Conservation (phyloP, 2,329 filamentous ascomycete species). For the Lasiodiplodia citricola region DNA sequence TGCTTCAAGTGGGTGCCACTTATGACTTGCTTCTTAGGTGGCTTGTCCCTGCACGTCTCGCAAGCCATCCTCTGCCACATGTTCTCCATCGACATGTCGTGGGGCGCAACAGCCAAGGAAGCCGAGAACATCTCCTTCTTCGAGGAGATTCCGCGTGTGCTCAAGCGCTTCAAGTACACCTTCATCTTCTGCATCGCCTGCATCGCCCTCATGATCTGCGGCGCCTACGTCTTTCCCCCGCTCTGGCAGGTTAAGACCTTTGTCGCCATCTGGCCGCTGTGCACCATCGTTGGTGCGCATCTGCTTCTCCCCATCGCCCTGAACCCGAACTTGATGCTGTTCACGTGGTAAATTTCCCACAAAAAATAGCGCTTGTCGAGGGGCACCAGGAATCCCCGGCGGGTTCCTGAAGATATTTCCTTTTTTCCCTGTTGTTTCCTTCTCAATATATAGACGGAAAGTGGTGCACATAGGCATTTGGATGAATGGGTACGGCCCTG, state of each 20-base stretch:
- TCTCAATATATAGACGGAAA: conserved; percentile 5
- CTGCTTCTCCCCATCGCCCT: conserved; percentile 64
- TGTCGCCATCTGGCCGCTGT: conserved; percentile 65
- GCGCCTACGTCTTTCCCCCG: conserved; percentile 53
- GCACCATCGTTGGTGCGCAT: conserved; percentile 58
- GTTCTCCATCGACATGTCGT: conserved; percentile 50
- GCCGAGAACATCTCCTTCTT: conserved; percentile 63
- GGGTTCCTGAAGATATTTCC: background rate
- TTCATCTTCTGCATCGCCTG: conserved; percentile 57
- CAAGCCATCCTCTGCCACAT: conserved; percentile 48
- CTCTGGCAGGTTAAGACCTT: conserved; percentile 64
- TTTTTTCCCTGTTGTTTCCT: background rate
- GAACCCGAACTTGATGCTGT: conserved; percentile 69
- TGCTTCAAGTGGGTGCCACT: conserved; percentile 70
- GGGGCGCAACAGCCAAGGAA: conserved; percentile 66
- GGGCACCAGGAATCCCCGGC: background rate
- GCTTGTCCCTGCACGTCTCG: conserved; percentile 47
- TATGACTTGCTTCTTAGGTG: conserved; percentile 48
- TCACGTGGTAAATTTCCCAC: conserved; percentile 58
- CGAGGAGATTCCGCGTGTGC: conserved; percentile 60
- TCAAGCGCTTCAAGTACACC: conserved; percentile 62
- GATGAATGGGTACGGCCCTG: conserved; percentile 10
- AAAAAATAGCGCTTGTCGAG: background rate
- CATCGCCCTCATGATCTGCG: conserved; percentile 56
- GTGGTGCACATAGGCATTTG: background rate